Evolutionary conservation across 116 monocot species (phyloP), one percentile per base, ranked within the genome.

Genomic region (Dioscorea cayenensis): DNA sequence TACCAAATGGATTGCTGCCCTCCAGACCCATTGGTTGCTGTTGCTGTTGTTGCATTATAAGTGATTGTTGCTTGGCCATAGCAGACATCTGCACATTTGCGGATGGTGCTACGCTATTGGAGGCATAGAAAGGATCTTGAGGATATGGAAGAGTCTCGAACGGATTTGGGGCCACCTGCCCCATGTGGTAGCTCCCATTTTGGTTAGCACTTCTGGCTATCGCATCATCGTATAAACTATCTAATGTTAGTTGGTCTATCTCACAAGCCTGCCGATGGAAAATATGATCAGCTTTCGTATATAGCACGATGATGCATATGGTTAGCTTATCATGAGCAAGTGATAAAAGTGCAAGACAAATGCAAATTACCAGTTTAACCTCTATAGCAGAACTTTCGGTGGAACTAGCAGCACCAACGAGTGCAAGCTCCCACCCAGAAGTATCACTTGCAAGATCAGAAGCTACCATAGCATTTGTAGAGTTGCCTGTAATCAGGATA

Each of bases 151-250:
- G 35, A 2, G 60, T 27, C 49, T 72, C 82, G 25, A 85, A 91
- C 13, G 80, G 83, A 35, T 87, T 91, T 27, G 76, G 66, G 22
- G 68, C 75, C 11, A 79, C 68, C 59, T 76, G 79, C 25, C 84
- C 79, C 60, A 68, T 75, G 36, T 77, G 72, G 74, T 77, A 76
- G 12, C 77, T 80, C 14, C 60, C 69, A 67, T 59, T 69, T 20
- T 50, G 72, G 20, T 75, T 77, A 17, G 25, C 17, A 60, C 71
- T 87, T 74, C 76, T 75, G 27, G 80, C 61, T 32, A 68, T 74
- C 19, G 77, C 80, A 66, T 79, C 73, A 29, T 88, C 86, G 67
- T 91, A 90, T 21, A 91, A 69, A 70, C 90, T 78, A 50, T 94
- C 84, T 16, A 90, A 55, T 28, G 73, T 84, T 67, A 85, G 63